Base-by-base conservation (phyloP, 1,139 yeast genomes). In the Suhomyces wounanorum region DNA sequence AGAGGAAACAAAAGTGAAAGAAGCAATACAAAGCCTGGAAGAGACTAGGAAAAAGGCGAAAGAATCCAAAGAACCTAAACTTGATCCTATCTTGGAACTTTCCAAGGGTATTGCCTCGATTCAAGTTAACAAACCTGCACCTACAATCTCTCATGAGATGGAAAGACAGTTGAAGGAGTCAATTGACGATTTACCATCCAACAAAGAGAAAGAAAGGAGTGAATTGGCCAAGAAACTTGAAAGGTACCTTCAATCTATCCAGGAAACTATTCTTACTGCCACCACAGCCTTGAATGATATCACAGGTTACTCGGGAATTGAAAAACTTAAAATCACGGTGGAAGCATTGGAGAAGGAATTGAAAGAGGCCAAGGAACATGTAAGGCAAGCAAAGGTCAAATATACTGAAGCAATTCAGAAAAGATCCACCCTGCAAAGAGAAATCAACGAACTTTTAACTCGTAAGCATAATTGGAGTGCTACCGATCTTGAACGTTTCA, bases 251-350 rank as follows among this genome's bases (percentile, higher is more conserved):
- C 89, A 84, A 56, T 81, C 86, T 8, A 65, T 88, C 33, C 91
- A 84, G 58, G 83, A 81, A 25, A 79, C 90, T 0, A 72, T 87
- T 1, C 79, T 85, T 54, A 79, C 85, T 0, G 92, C 94, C 0
- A 85, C 95, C 0, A 76, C 83, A 52, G 82, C 92, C 0, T 72
- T 94, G 42, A 95, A 95, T 63, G 97, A 92, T 61, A 85, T 91
- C 10, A 94, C 99, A 0, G 99, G 99, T 0, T 95, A 95, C 66
- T 80, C 94, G 0, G 78, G 87, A 11, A 89, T 95, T 52, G 96
- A 89, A 60, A 73, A 77, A 52, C 70, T 94, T 59, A 87, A 90
- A 67, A 66, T 74, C 37, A 69, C 81, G 1, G 90, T 90, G 26
- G 84, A 81, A 17, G 61, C 52, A 59, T 52, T 81, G 59, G 86